phyloP scores from a whole-genome alignment of 192 early-diverging fungal genomes.

The Coemansia sp. region DNA sequence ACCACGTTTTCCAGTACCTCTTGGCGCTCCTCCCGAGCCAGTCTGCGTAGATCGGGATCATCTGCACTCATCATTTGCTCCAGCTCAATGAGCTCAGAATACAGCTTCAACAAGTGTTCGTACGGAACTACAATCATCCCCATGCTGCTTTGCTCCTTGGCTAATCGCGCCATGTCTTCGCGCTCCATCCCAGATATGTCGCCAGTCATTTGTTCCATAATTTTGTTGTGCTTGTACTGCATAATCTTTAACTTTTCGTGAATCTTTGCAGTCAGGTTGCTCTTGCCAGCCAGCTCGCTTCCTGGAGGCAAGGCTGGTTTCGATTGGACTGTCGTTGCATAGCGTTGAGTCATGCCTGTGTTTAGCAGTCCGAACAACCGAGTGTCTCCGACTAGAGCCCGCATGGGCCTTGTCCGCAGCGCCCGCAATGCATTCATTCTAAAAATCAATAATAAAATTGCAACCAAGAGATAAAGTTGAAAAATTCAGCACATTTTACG shows the following conservation, averaged over 20 bases:
- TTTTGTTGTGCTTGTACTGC: slow-evolving; percentile 15
- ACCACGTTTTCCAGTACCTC: slow-evolving; percentile 39
- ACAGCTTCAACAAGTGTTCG: slow-evolving; percentile 27
- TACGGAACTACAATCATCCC: slow-evolving; percentile 29
- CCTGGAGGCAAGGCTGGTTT: slow-evolving; percentile 15
- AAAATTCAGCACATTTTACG: not conserved
- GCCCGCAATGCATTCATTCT: slow-evolving; percentile 1
- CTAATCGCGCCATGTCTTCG: slow-evolving; percentile 47
- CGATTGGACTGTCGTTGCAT: not conserved
- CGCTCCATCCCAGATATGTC: slow-evolving; percentile 26
- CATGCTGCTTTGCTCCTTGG: slow-evolving; percentile 48
- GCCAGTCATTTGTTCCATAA: slow-evolving; percentile 36
- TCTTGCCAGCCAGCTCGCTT: slow-evolving; percentile 44
- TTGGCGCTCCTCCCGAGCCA: slow-evolving; percentile 66
- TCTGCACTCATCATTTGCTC: slow-evolving; percentile 45
- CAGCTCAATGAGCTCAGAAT: slow-evolving; percentile 42
- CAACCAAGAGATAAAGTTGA: not conserved
- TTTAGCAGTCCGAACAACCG: not conserved
- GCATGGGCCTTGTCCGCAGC: not conserved
- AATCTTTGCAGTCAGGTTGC: slow-evolving; percentile 42
- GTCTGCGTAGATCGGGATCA: slow-evolving; percentile 37
- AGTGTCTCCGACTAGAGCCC: not conserved
- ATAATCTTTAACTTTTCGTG: slow-evolving; percentile 38
- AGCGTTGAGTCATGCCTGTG: not conserved
- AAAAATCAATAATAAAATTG: not conserved